phyloP scores from a whole-genome alignment of 805 yeast genomes.

The Candida sakaeoensis region DNA sequence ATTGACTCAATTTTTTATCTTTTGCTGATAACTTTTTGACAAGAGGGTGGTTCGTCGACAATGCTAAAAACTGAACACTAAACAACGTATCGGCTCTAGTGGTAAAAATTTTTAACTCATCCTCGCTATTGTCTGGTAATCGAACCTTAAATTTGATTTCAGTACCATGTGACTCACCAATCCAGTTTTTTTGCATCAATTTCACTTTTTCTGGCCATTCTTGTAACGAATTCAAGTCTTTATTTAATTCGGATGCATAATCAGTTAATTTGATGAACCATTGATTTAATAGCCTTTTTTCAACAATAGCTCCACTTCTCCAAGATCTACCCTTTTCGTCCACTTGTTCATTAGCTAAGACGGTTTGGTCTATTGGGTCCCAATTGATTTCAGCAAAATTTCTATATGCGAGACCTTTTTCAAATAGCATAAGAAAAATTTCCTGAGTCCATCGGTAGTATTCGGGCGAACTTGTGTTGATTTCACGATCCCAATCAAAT shows the following conservation, averaged over 20 bases:
- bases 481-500: slow-evolving; percentile 91
- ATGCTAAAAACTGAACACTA: slow-evolving; percentile 78
- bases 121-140: slow-evolving; percentile 10
- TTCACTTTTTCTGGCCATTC: slow-evolving; percentile 90
- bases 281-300: slow-evolving; percentile 74
- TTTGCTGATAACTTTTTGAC: slow-evolving; percentile 34
- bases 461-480: slow-evolving; percentile 80
- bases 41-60: slow-evolving; percentile 69
- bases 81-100: slow-evolving; percentile 87
- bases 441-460: slow-evolving; percentile 93
- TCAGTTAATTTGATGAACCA: slow-evolving; percentile 93
- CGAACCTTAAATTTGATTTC: slow-evolving; percentile 50
- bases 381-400: slow-evolving; percentile 89
- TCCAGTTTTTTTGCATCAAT: slow-evolving; percentile 92
- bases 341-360: slow-evolving; percentile 92
- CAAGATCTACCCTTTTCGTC: slow-evolving; percentile 88
- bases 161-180: slow-evolving; percentile 82
- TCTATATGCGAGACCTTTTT: slow-evolving; percentile 80
- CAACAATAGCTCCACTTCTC: slow-evolving; percentile 96
- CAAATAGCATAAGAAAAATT: slow-evolving; percentile 68
- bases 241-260: slow-evolving; percentile 63
- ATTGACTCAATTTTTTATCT: slow-evolving; percentile 42
- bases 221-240: slow-evolving; percentile 57
- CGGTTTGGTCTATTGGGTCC: slow-evolving; percentile 97
- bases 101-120: slow-evolving; percentile 59